Evolutionary conservation across 805 yeast genomes (phyloP).

Genomic region (Maudiozyma barnettii): DNA sequence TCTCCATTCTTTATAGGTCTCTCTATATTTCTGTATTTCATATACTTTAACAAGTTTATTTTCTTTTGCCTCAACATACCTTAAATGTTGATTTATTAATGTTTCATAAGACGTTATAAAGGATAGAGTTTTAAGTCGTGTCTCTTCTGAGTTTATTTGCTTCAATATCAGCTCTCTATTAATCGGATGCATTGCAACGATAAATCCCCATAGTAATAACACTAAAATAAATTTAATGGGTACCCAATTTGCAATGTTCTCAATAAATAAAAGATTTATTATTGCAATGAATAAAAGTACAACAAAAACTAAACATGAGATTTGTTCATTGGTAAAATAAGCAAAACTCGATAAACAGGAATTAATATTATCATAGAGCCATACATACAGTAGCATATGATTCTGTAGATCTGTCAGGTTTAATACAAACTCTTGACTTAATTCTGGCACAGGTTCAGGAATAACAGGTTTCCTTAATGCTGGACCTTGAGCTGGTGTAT

Average conservation of each 20-base stretch:
- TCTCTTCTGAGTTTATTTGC: conserved; percentile 51
- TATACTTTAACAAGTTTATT: conserved; percentile 50
- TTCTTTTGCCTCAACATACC: conserved; percentile 34
- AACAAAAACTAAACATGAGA: conserved; percentile 46
- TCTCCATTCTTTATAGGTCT: conserved; percentile 49
- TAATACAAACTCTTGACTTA: conserved; percentile 65
- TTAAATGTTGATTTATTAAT: conserved; percentile 32
- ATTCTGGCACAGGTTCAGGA: conserved; percentile 69
- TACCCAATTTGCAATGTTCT: conserved; percentile 19
- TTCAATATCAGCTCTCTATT: conserved; percentile 40
- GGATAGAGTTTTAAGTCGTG: conserved; percentile 42
- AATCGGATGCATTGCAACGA: conserved; percentile 43
- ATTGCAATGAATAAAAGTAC: conserved; percentile 26
- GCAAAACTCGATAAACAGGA: conserved; percentile 46
- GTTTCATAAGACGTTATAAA: conserved; percentile 42
- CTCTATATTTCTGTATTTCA: conserved; percentile 52
- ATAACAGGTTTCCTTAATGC: conserved; percentile 38
- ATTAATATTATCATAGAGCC: conserved; percentile 48
- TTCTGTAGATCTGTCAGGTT: conserved; percentile 81
- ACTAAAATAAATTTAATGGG: conserved; percentile 34
- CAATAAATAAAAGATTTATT: conserved; percentile 25
- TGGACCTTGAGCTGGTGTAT: conserved; percentile 43
- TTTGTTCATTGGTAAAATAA: conserved; percentile 52
- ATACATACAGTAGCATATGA: conserved; percentile 58
- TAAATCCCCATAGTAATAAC: conserved; percentile 40